Evolutionary conservation across 345 rosid genomes (phyloP).

Genomic region (Rhodamnia argentea): DNA sequence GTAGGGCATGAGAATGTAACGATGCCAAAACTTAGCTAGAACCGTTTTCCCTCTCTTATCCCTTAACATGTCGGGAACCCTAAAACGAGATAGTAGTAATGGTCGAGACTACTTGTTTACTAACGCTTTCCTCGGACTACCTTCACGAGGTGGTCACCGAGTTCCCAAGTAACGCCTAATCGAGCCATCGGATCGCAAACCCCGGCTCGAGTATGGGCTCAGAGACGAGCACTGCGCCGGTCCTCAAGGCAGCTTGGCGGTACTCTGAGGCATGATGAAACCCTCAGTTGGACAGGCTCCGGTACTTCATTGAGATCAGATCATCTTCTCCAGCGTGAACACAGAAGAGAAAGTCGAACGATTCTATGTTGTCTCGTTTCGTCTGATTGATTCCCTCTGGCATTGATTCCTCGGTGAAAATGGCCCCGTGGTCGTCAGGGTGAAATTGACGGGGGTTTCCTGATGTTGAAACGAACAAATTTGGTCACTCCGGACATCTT

Average conservation of each 20-base stretch:
- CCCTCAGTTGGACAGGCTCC: neutral
- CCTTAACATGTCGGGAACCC: no score
- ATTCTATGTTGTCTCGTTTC: neutral
- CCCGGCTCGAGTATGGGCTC: no score
- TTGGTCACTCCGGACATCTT: neutral
- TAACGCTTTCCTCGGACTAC: no score
- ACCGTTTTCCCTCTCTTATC: neutral
- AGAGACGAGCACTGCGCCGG: no score
- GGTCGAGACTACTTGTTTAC: no score
- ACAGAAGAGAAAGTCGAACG: neutral
- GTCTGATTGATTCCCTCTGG: neutral
- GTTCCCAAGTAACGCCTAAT: no score
- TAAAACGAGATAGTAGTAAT: no score
- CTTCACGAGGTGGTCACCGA: no score
- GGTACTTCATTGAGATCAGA: neutral
- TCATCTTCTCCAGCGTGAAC: neutral
- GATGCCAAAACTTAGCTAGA: neutral
- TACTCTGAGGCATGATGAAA: neutral
- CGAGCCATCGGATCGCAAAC: no score
- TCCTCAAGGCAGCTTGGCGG: neutral
- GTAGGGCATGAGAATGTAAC: neutral
- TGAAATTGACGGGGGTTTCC: neutral
- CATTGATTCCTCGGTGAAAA: neutral
- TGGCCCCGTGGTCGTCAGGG: neutral
- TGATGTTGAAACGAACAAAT: neutral